Conservation (phyloP, 352 stramenopile genomes). For the Globisporangium heterothallicum region DNA sequence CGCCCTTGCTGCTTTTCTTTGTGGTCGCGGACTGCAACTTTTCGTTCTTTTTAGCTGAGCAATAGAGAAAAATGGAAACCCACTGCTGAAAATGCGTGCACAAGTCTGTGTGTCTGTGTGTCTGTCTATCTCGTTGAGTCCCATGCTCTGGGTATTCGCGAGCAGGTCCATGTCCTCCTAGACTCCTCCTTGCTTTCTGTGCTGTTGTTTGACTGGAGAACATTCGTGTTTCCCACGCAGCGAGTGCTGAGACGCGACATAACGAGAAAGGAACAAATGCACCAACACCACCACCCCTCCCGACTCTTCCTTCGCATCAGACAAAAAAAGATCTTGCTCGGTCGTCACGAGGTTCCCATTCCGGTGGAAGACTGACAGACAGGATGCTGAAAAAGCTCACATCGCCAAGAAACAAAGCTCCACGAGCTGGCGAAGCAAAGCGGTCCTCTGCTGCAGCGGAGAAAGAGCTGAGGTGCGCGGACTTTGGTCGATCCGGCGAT, state of each 20-base stretch:
- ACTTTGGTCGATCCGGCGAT: no score
- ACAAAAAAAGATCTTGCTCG: not conserved
- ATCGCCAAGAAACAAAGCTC: slow-evolving; percentile 23
- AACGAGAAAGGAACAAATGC: not conserved
- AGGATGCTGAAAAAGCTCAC: slow-evolving; percentile 45
- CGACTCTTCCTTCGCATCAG: not conserved
- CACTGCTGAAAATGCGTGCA: not conserved
- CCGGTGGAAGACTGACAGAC: not conserved
- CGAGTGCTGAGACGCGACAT: not conserved
- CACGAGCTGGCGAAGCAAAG: not conserved
- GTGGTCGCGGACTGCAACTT: slow-evolving; percentile 1
- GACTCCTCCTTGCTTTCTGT: not conserved
- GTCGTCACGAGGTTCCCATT: not conserved
- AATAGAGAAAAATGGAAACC: slow-evolving; percentile 9
- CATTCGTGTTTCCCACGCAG: no score
- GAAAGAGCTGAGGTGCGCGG: slow-evolving; percentile 1
- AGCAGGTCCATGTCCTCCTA: no score
- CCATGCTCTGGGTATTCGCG: no score
- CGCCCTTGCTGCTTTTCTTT: not conserved
- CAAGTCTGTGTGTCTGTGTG: not conserved
- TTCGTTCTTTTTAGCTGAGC: slow-evolving; percentile 7
- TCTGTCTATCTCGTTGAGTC: no score
- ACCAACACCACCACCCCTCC: no score
- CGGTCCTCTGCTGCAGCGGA: not conserved
- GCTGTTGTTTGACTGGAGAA: no score